Evolutionary conservation across 495 filamentous ascomycete species (phyloP).

Genomic region (Ascodesmis nigricans): DNA sequence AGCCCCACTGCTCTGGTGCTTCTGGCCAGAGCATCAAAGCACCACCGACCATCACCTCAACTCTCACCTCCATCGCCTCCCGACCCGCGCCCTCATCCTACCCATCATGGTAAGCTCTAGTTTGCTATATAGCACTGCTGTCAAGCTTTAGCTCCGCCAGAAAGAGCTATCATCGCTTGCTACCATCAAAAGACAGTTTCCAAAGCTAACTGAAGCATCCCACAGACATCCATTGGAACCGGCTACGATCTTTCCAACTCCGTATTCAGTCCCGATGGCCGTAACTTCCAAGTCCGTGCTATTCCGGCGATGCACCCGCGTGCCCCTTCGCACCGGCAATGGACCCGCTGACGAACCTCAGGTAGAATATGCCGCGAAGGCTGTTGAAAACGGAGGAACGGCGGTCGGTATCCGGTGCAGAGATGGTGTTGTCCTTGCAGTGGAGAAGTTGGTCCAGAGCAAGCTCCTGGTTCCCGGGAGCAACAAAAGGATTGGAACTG

Average conservation of each 20-base stretch:
- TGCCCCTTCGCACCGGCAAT: conserved; percentile 4
- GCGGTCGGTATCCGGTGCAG: conserved; percentile 92
- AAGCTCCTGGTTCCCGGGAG: conserved; percentile 82
- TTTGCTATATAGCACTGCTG: background rate
- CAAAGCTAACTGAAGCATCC: conserved; percentile 1
- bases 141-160: background rate
- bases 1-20: too few relatives aligned
- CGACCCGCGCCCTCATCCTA: too few relatives aligned
- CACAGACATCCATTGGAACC: conserved; percentile 93
- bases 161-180: background rate
- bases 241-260: conserved; percentile 99
- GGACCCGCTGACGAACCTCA: conserved; percentile 31
- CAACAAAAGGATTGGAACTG: conserved; percentile 88
- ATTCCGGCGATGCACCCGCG: too few relatives aligned
- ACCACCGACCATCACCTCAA: too few relatives aligned
- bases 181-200: background rate
- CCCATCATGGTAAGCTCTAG: conserved; percentile 7
- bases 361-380: conserved; percentile 97
- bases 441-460: conserved; percentile 89
- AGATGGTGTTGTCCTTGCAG: conserved; percentile 85
- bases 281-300: conserved; percentile 85
- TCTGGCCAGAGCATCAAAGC: too few relatives aligned
- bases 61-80: too few relatives aligned
- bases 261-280: conserved; percentile 94
- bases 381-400: conserved; percentile 94